These are phyloP conservation scores for Vaccinium darrowii DNA, from an alignment of 148 eudicot genomes.

Conservation along the genomic window DNA sequence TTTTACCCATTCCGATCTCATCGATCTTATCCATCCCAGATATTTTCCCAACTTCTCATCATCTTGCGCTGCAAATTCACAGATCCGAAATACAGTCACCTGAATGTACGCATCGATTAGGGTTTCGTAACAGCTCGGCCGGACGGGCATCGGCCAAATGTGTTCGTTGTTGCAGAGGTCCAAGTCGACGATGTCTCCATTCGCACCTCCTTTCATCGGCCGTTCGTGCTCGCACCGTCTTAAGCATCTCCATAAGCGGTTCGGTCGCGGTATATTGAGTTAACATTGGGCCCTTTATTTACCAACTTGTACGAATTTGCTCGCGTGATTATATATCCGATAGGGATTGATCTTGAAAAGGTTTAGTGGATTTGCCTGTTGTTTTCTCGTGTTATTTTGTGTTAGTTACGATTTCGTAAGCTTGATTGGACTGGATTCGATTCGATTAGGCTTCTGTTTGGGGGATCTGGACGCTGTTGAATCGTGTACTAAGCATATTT, in stretches of 20 bases:
- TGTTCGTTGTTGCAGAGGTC: not conserved
- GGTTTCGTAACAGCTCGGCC: not conserved
- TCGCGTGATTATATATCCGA: not conserved
- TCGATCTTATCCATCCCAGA: not conserved
- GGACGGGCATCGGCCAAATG: conserved; percentile 9
- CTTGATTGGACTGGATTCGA: not conserved
- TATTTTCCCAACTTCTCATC: not conserved
- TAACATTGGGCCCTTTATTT: not conserved
- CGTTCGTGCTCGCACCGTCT: conserved; percentile 15
- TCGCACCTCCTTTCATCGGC: not conserved
- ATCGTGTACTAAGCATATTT: not conserved
- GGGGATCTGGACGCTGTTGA: not conserved
- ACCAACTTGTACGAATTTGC: not conserved
- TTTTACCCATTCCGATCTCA: not conserved
- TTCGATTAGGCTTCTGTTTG: conserved; percentile 5
- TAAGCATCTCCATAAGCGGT: conserved; percentile 3
- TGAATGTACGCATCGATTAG: not conserved
- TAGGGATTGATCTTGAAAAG: conserved; percentile 8
- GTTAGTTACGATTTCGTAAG: not conserved
- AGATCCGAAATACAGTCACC: not conserved
- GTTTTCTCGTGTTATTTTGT: not conserved
- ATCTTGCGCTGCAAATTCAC: not conserved
- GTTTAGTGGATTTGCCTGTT: not conserved
- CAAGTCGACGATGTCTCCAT: conserved; percentile 3
- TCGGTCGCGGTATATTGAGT: conserved; percentile 10